A percentile compares a stretch with the other conserved stretches of the same genome.
These are phyloP conservation scores for Cetradonia linearis DNA, from an alignment of 495 filamentous ascomycete genomes.

Conservation along the genomic window DNA sequence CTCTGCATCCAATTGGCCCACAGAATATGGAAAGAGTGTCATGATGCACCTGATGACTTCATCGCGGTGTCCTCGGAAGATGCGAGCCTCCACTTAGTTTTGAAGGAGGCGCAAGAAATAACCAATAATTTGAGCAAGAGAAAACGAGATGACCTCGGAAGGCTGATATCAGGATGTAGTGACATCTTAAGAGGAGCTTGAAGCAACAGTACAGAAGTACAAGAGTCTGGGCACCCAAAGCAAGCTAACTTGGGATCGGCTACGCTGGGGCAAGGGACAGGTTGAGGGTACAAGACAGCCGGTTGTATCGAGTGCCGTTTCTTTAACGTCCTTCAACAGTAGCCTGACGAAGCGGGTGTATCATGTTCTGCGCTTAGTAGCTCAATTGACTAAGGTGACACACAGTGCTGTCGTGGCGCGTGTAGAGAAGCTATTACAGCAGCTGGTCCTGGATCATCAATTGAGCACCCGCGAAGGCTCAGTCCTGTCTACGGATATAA, in stretches of 20 bases:
- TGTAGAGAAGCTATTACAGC: not conserved
- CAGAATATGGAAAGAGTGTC: not conserved
- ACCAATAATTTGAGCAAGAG: not conserved
- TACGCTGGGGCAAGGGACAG: not conserved
- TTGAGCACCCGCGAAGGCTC: not conserved
- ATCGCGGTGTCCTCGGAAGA: not conserved
- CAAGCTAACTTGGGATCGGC: not conserved
- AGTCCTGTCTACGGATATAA: not conserved
- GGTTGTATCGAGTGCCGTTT: not conserved
- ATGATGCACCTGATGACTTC: constrained; percentile 1
- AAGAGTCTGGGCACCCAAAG: not conserved
- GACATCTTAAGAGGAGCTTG: not conserved
- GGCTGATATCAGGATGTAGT: not conserved
- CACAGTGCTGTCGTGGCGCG: not conserved
- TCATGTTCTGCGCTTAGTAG: not conserved
- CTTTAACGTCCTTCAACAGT: not conserved
- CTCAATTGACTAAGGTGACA: too few relatives aligned
- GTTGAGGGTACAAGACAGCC: not conserved
- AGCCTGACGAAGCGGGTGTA: not conserved
- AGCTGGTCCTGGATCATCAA: not conserved
- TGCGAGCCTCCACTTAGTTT: not conserved
- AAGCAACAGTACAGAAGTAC: not conserved
- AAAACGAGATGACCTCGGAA: not conserved
- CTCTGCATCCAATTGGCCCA: not conserved
- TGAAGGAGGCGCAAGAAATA: not conserved